phyloP scores from a whole-genome alignment of 2,329 filamentous ascomycete species.

The Nigrospora oryzae region DNA sequence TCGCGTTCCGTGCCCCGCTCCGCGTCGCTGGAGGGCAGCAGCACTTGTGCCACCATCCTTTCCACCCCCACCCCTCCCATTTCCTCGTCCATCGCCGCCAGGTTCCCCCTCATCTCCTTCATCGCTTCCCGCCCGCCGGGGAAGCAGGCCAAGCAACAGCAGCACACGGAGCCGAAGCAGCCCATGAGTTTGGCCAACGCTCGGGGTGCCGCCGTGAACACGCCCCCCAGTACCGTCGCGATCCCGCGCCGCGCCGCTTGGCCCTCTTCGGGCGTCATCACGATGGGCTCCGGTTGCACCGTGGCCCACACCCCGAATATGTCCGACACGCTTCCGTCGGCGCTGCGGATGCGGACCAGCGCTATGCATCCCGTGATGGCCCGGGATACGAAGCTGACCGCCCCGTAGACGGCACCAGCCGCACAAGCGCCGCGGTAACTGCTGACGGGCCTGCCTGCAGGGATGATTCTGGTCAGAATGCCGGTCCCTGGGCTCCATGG shows the following conservation, averaged over 20 bases:
- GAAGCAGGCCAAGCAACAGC: neutral
- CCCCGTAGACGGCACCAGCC: neutral
- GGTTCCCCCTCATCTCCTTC: neutral
- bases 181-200: neutral
- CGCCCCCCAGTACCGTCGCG: neutral
- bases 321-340: neutral
- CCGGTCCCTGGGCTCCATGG: no score
- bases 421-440: conserved; percentile 1
- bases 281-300: neutral
- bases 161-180: neutral
- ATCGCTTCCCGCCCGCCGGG: neutral
- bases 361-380: conserved; percentile 1
- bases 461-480: no score
- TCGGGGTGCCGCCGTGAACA: neutral
- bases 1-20: no score
- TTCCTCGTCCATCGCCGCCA: neutral
- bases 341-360: neutral
- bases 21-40: neutral
- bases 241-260: neutral
- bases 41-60: neutral
- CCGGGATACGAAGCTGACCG: neutral
- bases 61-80: neutral
- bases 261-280: neutral
- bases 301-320: neutral
- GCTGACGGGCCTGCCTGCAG: neutral